Base-by-base conservation (phyloP, 306 rosid species). In the Trifolium subterraneum region DNA sequence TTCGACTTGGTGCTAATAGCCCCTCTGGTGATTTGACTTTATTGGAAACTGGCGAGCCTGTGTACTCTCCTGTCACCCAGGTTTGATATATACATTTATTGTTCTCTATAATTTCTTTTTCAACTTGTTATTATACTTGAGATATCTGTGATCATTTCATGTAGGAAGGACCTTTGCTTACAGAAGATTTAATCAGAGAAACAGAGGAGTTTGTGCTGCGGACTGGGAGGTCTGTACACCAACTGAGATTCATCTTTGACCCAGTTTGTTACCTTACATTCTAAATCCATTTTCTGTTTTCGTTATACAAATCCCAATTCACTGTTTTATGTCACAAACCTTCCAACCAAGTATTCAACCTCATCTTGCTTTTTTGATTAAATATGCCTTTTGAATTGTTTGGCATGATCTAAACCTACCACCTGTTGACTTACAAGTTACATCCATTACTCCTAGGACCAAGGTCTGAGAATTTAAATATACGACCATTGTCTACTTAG, bases 201-300 rank as follows among this genome's bases (percentile, higher is more conserved):
- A 92, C 87, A 15, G 98, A 95, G 84, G 99, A 95, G 80, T 92
- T 95, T 85, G 98, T 95, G 80, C 89, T 95, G 79, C 93, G 97
- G 77, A 95, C 99, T 18, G 99, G 99, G 77, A 95, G 99, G 99
- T 91, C 58, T 76, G 88, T 86, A 56, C 31, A 59, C 63, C 60
- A n/a, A 56, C 67, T 52, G 66, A 66, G 29, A 74, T 67, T 66
- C 15, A 29, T 75, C 66, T 72, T 71, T 79, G 29, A 31, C n/a
- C 42, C 74, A 56, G n/a, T 72, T 70, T 61, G 48, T 65, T 59
- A 42, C 60, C 19, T 64, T 20, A 54, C 64, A 68, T 51, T 80
- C 54, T 78, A 60, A 51, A 84, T 62, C 51, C 76, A n/a, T 7
- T 66, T 42, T 48, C 20, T 13, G 23, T 50, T 48, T 60, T 59